A percentile compares a stretch with the other conserved stretches of the same genome.
Conservation (phyloP, 441 rosid species). For the Pelargonium myrrhifolium region DNA sequence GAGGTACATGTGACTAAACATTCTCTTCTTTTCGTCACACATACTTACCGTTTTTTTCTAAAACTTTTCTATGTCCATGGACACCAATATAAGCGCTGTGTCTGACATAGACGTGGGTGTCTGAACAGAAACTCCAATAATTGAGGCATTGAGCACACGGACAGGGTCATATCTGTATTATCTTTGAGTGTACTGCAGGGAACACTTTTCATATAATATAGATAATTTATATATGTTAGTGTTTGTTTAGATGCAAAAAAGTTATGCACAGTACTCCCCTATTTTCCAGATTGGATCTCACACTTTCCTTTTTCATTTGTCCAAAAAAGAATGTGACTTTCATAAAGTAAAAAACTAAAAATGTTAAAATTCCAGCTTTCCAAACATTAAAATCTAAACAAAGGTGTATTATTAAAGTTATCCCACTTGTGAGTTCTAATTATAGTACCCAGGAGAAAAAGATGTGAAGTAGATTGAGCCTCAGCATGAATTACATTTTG, state of each 20-base stretch:
- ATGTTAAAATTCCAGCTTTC: conserved; percentile 4
- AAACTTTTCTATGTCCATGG: neutral
- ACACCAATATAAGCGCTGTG: neutral
- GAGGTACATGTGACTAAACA: conserved; percentile 44
- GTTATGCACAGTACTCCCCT: neutral
- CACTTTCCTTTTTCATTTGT: neutral
- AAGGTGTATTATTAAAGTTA: neutral
- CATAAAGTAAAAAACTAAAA: neutral
- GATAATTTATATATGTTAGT: neutral
- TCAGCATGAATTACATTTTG: no score
- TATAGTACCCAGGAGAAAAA: no score
- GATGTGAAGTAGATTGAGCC: no score
- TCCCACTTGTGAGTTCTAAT: no score
- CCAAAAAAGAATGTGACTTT: conserved; percentile 1
- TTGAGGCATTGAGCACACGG: conserved; percentile 1
- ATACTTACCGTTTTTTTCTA: neutral
- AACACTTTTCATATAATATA: neutral
- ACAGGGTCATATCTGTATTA: neutral
- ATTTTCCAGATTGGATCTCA: neutral
- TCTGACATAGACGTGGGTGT: neutral
- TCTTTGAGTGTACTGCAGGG: neutral
- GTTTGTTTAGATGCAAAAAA: conserved; percentile 1
- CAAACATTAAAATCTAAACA: conserved; percentile 1
- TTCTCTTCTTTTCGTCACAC: neutral
- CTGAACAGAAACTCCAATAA: neutral